Conservation (phyloP, 345 rosid genomes). For the Citrus inodora region DNA sequence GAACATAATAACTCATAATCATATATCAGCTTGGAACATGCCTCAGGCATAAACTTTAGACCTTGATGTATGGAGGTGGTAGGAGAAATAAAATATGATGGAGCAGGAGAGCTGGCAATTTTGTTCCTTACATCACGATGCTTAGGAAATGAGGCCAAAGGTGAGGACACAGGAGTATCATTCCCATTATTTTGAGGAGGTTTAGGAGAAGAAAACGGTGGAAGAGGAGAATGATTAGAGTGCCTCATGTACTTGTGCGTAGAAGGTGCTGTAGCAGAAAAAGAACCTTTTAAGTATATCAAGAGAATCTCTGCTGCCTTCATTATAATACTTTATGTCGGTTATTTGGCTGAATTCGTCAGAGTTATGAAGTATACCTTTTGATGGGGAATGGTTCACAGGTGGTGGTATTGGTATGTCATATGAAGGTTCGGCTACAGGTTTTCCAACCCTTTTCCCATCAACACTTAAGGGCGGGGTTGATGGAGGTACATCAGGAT, state of each 20-base stretch:
- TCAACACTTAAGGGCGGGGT: slow-evolving; percentile 37
- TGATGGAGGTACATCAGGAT: slow-evolving; percentile 37
- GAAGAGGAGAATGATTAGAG: slow-evolving; percentile 25
- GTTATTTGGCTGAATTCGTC: background rate
- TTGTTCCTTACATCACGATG: slow-evolving; percentile 36
- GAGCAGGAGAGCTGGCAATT: slow-evolving; percentile 34
- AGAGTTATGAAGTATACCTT: slow-evolving; percentile 32
- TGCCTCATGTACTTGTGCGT: slow-evolving; percentile 12
- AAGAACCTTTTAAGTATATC: slow-evolving; percentile 24
- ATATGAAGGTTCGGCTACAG: slow-evolving; percentile 53
- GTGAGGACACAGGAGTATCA: slow-evolving; percentile 36
- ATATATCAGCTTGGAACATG: background rate
- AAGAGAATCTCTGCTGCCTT: background rate
- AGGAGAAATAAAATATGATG: slow-evolving; percentile 43
- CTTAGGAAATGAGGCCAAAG: slow-evolving; percentile 40
- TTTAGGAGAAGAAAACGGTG: slow-evolving; percentile 25
- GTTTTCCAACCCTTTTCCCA: slow-evolving; percentile 39
- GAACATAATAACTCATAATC: background rate
- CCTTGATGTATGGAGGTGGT: slow-evolving; percentile 42
- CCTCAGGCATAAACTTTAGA: slow-evolving; percentile 9
- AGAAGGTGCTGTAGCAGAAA: slow-evolving; percentile 39
- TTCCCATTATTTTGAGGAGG: slow-evolving; percentile 21
- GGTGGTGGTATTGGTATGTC: slow-evolving; percentile 42
- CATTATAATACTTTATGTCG: background rate
- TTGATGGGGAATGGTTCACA: slow-evolving; percentile 28